Conservation (phyloP, 2,329 filamentous ascomycete genomes). For the Claviceps monticola region DNA sequence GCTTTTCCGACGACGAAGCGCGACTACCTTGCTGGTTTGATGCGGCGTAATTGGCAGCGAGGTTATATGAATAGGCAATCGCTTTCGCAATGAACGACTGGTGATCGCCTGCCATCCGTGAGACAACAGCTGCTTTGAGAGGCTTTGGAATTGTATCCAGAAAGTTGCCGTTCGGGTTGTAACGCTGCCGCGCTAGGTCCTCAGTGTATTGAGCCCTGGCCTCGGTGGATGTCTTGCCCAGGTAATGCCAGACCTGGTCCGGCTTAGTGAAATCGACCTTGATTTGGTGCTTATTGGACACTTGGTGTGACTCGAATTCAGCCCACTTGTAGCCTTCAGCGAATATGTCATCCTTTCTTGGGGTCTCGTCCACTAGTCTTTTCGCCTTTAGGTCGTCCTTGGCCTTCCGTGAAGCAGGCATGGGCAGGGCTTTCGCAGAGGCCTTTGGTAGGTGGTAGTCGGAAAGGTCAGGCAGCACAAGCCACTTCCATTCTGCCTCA, state of each 20-base stretch:
- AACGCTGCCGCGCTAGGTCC: constrained; percentile 42
- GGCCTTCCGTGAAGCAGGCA: constrained; percentile 49
- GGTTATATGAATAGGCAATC: constrained; percentile 5
- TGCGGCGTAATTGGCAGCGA: constrained; percentile 1
- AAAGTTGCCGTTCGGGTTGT: constrained; percentile 60
- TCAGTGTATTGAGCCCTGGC: constrained; percentile 85
- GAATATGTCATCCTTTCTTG: constrained; percentile 52
- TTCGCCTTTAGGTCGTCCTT: constrained; percentile 56
- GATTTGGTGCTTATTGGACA: constrained; percentile 44
- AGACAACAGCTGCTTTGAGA: constrained; percentile 20
- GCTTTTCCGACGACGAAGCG: constrained; percentile 27
- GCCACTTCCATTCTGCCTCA: constrained; percentile 76
- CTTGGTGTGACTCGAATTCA: constrained; percentile 59
- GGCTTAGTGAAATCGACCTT: constrained; percentile 60
- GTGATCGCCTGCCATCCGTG: constrained; percentile 10
- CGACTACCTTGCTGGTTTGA: not conserved
- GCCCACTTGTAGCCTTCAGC: constrained; percentile 58
- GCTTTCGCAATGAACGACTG: constrained; percentile 8
- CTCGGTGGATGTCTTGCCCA: constrained; percentile 77
- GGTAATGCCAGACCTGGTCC: constrained; percentile 76
- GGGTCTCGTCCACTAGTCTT: constrained; percentile 45
- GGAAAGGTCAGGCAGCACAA: constrained; percentile 56
- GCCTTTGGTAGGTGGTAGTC: constrained; percentile 63
- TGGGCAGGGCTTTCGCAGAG: constrained; percentile 55
- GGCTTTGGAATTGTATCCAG: constrained; percentile 53